Base-by-base conservation (phyloP, 2,329 filamentous ascomycete species). In the Xylaria sp. region DNA sequence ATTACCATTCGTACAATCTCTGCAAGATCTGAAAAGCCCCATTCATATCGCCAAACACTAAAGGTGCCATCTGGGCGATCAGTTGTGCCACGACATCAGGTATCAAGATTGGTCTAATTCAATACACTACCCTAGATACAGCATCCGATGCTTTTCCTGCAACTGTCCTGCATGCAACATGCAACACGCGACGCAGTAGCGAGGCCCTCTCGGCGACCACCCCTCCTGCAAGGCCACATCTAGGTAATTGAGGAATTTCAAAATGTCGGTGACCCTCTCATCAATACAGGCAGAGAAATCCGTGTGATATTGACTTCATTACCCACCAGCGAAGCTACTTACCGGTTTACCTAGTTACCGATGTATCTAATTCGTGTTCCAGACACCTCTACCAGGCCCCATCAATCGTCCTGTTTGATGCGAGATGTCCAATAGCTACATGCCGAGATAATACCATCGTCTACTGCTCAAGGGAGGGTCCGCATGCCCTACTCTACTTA, bases 241-340 rank as follows among this genome's bases (percentile, higher is more conserved):
- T 57, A 21, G 16, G n/a, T 37, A 27, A 57, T 18, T n/a, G 54
- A 8, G 40, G 12, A 27, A 18, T 57, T 57, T 42, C 16, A 35
- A 57, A 57, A 42, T 57, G 35, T 57, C 54, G 54, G 54, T 57
- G 54, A 57, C 54, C 51, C 21, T 25, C 9, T 48, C 18, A n/a
- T 23, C 44, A 23, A 6, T 35, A 35, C 32, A 9, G 40, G 18
- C 4, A 18, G 13, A 40, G 5, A 40, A 16, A 2, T 18, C 37
- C 2, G 16, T 18, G 18, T n/a, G 16, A 53, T 53, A 32, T 53
- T 53, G 25, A 16, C 50, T n/a, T 29, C 18, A 18, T 55, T 35
- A 37, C 29, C 29, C 12, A 37, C 23, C 18, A 13, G 2, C 4
- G 8, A 4, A 25, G 9, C 44, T 48, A 48, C 10, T 4, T 10